Conservation (phyloP, 495 filamentous ascomycete species). For the Podospora didyma region DNA sequence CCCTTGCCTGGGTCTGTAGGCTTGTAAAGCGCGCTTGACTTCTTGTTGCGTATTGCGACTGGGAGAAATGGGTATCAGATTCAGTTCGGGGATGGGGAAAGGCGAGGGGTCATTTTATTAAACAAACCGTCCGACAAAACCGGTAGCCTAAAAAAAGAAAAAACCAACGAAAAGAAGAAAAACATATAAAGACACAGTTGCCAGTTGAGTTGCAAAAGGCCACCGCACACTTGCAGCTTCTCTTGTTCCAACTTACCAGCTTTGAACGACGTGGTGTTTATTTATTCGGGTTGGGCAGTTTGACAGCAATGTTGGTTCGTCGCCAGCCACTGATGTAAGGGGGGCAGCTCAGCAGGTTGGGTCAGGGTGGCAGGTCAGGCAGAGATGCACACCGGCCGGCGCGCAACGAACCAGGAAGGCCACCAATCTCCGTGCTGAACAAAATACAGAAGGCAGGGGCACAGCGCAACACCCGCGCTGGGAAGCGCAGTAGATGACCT, state of each 20-base stretch:
- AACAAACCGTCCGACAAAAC: neutral
- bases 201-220: neutral
- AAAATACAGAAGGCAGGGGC: no score
- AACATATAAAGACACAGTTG: slow-evolving; percentile 3
- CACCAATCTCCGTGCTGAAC: no score
- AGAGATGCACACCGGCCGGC: slow-evolving; percentile 17
- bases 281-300: no score
- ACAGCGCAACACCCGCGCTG: no score
- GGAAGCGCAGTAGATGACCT: no score
- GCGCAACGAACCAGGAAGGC: no score
- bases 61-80: neutral
- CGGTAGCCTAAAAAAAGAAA: neutral
- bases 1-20: neutral
- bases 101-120: neutral
- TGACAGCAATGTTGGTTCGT: no score
- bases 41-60: neutral
- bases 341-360: no score
- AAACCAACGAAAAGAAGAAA: neutral
- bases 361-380: slow-evolving; percentile 11
- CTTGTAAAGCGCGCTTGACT: no score
- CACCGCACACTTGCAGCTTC: neutral
- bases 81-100: neutral
- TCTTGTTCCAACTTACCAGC: neutral
- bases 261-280: no score
- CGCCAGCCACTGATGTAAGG: no score